A percentile compares a stretch with the other conserved stretches of the same genome.
phyloP scores from a whole-genome alignment of 1,139 yeast species.

The Pichia norvegensis region DNA sequence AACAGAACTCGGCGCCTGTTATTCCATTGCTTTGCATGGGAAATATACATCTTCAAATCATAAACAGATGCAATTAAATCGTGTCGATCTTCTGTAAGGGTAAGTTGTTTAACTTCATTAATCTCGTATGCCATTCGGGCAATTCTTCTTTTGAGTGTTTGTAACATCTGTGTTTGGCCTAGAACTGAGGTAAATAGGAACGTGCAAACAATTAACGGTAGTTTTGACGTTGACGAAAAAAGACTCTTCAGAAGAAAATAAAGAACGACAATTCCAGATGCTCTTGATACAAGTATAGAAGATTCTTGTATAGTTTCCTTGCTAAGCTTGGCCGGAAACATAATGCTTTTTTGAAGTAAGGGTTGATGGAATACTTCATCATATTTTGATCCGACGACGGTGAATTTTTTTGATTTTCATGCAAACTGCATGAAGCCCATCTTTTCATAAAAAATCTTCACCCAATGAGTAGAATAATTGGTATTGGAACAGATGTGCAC shows the following conservation, averaged over 20 bases:
- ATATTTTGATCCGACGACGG: too few relatives aligned
- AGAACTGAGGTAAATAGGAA: slow-evolving; percentile 27
- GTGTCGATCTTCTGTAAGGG: slow-evolving; percentile 17
- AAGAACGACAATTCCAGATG: slow-evolving; percentile 16
- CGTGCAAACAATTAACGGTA: slow-evolving; percentile 25
- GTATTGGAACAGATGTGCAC: slow-evolving; percentile 61
- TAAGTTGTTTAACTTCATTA: slow-evolving; percentile 3
- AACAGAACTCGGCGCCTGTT: slow-evolving; percentile 39
- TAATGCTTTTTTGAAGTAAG: too few relatives aligned
- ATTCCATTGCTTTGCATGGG: slow-evolving; percentile 36
- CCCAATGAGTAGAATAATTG: slow-evolving; percentile 27
- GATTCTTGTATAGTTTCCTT: slow-evolving; percentile 10
- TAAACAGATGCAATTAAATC: slow-evolving; percentile 45
- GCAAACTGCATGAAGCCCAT: too few relatives aligned
- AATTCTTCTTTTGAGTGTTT: slow-evolving; percentile 17
- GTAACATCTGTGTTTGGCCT: slow-evolving; percentile 26
- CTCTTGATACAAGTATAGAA: slow-evolving; percentile 14
- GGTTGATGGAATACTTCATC: too few relatives aligned
- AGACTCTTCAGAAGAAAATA: slow-evolving; percentile 12
- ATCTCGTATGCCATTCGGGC: slow-evolving; percentile 16
- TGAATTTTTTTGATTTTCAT: not conserved
- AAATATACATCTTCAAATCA: slow-evolving; percentile 42
- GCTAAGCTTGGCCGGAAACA: slow-evolving; percentile 1
- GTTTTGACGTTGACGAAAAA: slow-evolving; percentile 18
- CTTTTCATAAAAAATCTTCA: too few relatives aligned